Conservation (phyloP, 2,329 filamentous ascomycete genomes). For the Microdochium trichocladiopsis region DNA sequence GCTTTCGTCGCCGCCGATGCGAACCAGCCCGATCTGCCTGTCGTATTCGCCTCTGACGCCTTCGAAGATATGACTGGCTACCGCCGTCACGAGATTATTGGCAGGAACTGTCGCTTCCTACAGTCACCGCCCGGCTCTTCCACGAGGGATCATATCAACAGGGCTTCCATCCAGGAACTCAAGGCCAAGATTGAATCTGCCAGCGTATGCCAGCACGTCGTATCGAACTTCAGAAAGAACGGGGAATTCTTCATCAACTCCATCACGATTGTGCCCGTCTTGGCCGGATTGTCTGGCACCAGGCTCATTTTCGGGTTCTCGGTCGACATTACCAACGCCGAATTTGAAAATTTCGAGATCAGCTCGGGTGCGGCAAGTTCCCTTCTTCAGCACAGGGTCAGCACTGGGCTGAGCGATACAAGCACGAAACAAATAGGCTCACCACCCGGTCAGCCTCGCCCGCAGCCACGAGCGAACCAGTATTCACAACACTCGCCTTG, state of each 20-base stretch:
- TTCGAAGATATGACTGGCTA: conserved; percentile 79
- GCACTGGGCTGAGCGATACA: no score
- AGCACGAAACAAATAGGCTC: no score
- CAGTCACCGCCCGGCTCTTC: conserved; percentile 65
- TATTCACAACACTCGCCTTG: no score
- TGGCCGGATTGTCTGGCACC: conserved; percentile 6
- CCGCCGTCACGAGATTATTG: conserved; percentile 63
- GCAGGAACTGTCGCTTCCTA: conserved; percentile 77
- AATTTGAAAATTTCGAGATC: not conserved
- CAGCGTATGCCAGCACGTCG: conserved; percentile 37
- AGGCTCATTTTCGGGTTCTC: not conserved
- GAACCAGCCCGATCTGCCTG: conserved; percentile 63
- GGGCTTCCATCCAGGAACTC: conserved; percentile 52
- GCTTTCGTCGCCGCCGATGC: conserved; percentile 79
- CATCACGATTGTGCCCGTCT: conserved; percentile 77
- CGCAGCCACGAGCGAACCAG: no score
- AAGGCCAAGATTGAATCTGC: conserved; percentile 33
- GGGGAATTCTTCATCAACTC: conserved; percentile 76
- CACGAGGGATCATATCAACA: conserved; percentile 58
- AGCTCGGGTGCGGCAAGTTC: not conserved
- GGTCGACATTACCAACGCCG: not conserved
- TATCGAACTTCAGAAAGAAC: conserved; percentile 78
- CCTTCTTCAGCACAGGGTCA: not conserved
- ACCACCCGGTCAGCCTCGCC: no score
- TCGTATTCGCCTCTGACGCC: conserved; percentile 77